A percentile compares a stretch with the other conserved stretches of the same genome.
phyloP scores from a whole-genome alignment of 2,329 filamentous ascomycete species.

The Calonectria montana region DNA sequence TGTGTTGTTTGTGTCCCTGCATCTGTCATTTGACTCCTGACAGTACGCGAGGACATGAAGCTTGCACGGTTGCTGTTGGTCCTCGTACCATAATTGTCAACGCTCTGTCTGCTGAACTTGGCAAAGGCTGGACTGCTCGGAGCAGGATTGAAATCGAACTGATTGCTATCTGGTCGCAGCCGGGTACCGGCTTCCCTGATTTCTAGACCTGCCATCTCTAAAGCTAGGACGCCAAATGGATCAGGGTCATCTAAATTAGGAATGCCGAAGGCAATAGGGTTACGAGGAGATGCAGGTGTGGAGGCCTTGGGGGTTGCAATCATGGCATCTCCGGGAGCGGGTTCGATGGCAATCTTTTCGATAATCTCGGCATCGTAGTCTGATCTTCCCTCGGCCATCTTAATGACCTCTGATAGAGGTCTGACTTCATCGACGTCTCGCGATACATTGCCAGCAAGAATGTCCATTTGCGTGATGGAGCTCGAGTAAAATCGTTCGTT shows the following conservation, averaged over 20 bases:
- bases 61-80: constrained; percentile 76
- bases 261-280: constrained; percentile 74
- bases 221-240: constrained; percentile 88
- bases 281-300: constrained; percentile 51
- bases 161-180: constrained; percentile 77
- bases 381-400: constrained; percentile 84
- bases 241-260: constrained; percentile 86
- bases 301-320: constrained; percentile 59
- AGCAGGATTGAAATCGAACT: constrained; percentile 84
- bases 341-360: constrained; percentile 70
- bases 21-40: constrained; percentile 77
- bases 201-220: constrained; percentile 91
- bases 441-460: constrained; percentile 67
- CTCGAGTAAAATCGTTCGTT: constrained; percentile 69
- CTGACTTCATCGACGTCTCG: constrained; percentile 65
- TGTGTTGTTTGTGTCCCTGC: constrained; percentile 77
- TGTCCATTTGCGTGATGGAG: constrained; percentile 64
- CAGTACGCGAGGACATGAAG: constrained; percentile 78
- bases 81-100: constrained; percentile 69
- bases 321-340: constrained; percentile 80
- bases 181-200: constrained; percentile 87
- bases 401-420: constrained; percentile 83
- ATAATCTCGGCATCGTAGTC: constrained; percentile 78
- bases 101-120: constrained; percentile 72
- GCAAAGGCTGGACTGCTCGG: constrained; percentile 78